phyloP scores from a whole-genome alignment of 2,329 filamentous ascomycete species.

The Penicillium sp. region DNA sequence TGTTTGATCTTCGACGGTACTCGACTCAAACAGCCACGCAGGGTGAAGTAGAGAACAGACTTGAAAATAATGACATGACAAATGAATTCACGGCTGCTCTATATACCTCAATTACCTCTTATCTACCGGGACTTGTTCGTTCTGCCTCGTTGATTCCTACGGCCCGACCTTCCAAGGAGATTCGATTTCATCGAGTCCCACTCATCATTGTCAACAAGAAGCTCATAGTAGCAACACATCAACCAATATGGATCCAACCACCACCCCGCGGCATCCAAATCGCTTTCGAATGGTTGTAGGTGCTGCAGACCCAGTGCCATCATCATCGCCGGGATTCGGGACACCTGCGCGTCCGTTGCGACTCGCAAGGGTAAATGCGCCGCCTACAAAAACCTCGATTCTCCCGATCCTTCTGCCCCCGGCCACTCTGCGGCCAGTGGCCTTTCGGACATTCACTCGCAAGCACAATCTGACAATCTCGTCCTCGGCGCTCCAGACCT shows the following conservation, averaged over 20 bases:
- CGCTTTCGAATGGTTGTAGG: slow-evolving; percentile 24
- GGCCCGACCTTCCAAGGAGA: too few relatives aligned
- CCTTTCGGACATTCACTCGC: slow-evolving; percentile 93
- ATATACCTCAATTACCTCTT: background rate
- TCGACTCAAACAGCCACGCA: too few relatives aligned
- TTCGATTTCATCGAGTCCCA: background rate
- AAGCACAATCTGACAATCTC: slow-evolving; percentile 93
- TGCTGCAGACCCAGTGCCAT: slow-evolving; percentile 61
- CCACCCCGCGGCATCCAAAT: slow-evolving; percentile 19
- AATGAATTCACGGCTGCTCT: too few relatives aligned
- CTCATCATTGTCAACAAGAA: background rate
- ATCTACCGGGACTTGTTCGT: too few relatives aligned
- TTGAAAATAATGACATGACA: too few relatives aligned
- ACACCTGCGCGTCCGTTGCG: slow-evolving; percentile 73
- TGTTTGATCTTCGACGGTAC: background rate
- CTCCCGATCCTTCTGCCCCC: slow-evolving; percentile 86
- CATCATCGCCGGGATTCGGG: slow-evolving; percentile 83
- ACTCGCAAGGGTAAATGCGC: slow-evolving; percentile 34
- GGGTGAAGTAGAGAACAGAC: too few relatives aligned
- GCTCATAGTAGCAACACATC: background rate
- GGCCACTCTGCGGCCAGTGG: slow-evolving; percentile 77
- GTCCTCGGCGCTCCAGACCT: slow-evolving; percentile 73
- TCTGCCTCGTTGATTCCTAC: too few relatives aligned
- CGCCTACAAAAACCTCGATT: slow-evolving; percentile 58
- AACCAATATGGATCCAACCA: slow-evolving; percentile 16